These are phyloP conservation scores for Bacidia rubella DNA, from an alignment of 495 filamentous ascomycete species.

Conservation along the genomic window DNA sequence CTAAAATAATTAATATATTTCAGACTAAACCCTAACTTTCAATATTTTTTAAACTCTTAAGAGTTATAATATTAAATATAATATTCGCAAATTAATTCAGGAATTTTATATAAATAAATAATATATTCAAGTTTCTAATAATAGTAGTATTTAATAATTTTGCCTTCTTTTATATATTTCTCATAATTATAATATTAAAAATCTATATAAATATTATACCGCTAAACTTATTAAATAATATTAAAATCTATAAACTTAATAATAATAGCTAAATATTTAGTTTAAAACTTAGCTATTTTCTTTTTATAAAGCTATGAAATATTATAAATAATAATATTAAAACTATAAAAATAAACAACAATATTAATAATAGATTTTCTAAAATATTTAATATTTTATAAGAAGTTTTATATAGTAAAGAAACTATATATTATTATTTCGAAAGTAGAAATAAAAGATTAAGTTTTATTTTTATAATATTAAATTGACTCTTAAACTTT, in stretches of 20 bases:
- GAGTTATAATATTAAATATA: not conserved
- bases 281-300: not conserved
- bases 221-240: not conserved
- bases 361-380: not conserved
- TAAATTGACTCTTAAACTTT: not conserved
- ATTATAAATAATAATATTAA: not conserved
- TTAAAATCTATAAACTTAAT: not conserved
- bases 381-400: slow-evolving; percentile 2
- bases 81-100: not conserved
- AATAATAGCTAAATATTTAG: not conserved
- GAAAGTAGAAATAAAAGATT: not conserved
- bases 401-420: not conserved
- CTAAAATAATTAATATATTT: not conserved
- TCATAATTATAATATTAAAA: not conserved
- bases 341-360: not conserved
- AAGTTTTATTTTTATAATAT: not conserved
- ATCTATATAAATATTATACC: not conserved
- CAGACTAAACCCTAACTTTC: not conserved
- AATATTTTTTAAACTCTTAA: not conserved
- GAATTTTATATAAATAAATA: not conserved
- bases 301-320: not conserved
- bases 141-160: not conserved
- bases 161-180: not conserved
- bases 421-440: slow-evolving; percentile 2
- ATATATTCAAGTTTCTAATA: not conserved